phyloP scores from a whole-genome alignment of 108 stramenopile species.

The Conticribra weissflogii region DNA sequence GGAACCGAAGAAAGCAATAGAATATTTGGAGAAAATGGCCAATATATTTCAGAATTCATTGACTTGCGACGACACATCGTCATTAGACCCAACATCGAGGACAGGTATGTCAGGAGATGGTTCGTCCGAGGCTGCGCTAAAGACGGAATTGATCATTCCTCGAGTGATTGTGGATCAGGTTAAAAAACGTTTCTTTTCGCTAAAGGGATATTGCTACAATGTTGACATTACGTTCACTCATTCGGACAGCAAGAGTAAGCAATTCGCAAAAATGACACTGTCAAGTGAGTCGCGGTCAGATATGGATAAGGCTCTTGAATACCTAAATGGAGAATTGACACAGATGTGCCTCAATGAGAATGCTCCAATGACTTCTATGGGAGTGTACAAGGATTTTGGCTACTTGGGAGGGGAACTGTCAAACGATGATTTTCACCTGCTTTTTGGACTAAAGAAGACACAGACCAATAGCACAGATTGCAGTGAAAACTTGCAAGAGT shows the following conservation, averaged over 20 bases:
- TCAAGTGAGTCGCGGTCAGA: slow-evolving; percentile 49
- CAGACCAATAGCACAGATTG: slow-evolving; percentile 30
- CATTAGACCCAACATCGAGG: slow-evolving; percentile 6
- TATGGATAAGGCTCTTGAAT: slow-evolving; percentile 50
- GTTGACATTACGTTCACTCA: slow-evolving; percentile 67
- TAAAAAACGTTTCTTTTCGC: slow-evolving; percentile 57
- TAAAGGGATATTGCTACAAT: slow-evolving; percentile 62
- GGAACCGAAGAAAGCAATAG: slow-evolving; percentile 58
- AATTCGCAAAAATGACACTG: slow-evolving; percentile 71
- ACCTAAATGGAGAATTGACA: slow-evolving; percentile 45
- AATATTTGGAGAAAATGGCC: slow-evolving; percentile 59
- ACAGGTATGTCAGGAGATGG: slow-evolving; percentile 9
- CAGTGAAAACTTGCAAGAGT: slow-evolving; percentile 62
- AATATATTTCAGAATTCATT: slow-evolving; percentile 17
- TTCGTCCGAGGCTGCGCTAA: neutral
- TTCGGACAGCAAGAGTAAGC: slow-evolving; percentile 83
- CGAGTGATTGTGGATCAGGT: slow-evolving; percentile 70
- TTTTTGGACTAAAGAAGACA: slow-evolving; percentile 45
- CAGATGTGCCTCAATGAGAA: slow-evolving; percentile 54
- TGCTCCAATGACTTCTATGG: slow-evolving; percentile 56
- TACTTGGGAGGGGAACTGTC: slow-evolving; percentile 72
- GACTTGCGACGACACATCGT: slow-evolving; percentile 10
- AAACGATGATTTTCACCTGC: slow-evolving; percentile 57
- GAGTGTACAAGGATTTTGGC: slow-evolving; percentile 65
- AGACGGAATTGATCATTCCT: slow-evolving; percentile 72